Base-by-base conservation (phyloP, 2,329 filamentous ascomycete species). In the Alternaria angustiovoidea region DNA sequence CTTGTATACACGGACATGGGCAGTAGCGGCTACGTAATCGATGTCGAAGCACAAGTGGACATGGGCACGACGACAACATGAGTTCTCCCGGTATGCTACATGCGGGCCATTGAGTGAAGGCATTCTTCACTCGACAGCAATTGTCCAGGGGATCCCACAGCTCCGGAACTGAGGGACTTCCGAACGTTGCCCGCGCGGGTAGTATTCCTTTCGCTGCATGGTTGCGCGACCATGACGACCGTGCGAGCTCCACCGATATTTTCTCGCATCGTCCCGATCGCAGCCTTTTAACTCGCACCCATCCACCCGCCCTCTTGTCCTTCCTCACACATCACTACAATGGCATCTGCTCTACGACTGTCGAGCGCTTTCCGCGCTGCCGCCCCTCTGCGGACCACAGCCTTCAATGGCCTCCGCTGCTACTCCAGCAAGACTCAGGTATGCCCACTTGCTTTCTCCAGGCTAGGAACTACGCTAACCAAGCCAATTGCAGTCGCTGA, bases 371-470 rank as follows among this genome's bases (percentile, higher is more conserved):
- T 98, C 79, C 90, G 94, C 84, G 87, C 92, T 77, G 85, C 89
- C 65, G 66, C 78, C 59, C 72, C 92, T 77, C 86, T 86, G 79
- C 86, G 88, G 78, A 88, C 89, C 77, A 86, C 88, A 71, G 89
- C 89, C 79, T 94, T 93, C 86, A 93, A 90, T 84, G 90, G 91
- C 79, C 84, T 91, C 78, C 90, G 95, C 83, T 93, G 88, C 87
- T 97, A 97, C 85, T 97, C 94, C 66, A 90, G 81, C 73, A 97
- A 97, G 88, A 88, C 90, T 74, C 89, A 94, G 87, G 93, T 96
- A 85, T 76, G 84, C 57, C 46, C 59, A 51, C 59, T 48, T 42
- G 38, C 47, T 53, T 51, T 62, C 38, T 49, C 11, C 16, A 62
- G 41, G 30, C 60, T 18, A 54, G 42, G 47, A 51, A 62, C 61